Base-by-base conservation (phyloP, 192 early-diverging fungal species). In the Gamsiella multidivaricata region DNA sequence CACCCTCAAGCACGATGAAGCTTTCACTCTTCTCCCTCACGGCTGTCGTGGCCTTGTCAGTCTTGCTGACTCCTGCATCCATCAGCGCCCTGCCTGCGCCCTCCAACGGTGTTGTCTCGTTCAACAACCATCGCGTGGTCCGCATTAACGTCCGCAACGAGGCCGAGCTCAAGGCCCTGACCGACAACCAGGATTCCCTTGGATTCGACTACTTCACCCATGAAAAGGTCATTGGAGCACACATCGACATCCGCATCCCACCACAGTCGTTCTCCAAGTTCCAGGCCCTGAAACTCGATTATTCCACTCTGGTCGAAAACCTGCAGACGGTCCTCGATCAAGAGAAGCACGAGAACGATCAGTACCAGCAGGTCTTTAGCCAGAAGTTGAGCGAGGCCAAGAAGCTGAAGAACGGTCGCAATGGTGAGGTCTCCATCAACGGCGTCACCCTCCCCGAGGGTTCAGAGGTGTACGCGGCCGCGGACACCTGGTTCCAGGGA, bases 281-380 rank as follows among this genome's bases (percentile, higher is more conserved):
- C 74, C 51, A 78, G n/a, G 53, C 34, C 17, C 32, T 80, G 25
- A 52, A 73, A 22, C 26, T 80, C 28, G 25, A 73, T 14, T 67
- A 85, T 70, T 54, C 65, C 1, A 70, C 82, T 3, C 32, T 82
- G 33, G 61, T 88, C 23, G 65, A 69, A 9, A 73, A 89, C 61
- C 34, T 89, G 6, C 85, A 85, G 32, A 54, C 29, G 1, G 49
- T 88, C 18, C 51, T 89, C 36, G 83, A 86, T 33, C 49, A 57
- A 15, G 88, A 89, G 66, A 29, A 33, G 0, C 47, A 56, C 17
- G 52, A 63, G 31, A 20, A 83, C 67, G 25, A 47, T 31, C 54
- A 32, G 31, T 67, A 58, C 61, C 42, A 73, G 78, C 28, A 65
- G 52, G 20, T 32, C 43, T 69, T 41, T n/a, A 18, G 17, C 3